A percentile compares a stretch with the other conserved stretches of the same genome.
Evolutionary conservation across 2,329 filamentous ascomycete species (phyloP).

Genomic region (Phoma herbarum): DNA sequence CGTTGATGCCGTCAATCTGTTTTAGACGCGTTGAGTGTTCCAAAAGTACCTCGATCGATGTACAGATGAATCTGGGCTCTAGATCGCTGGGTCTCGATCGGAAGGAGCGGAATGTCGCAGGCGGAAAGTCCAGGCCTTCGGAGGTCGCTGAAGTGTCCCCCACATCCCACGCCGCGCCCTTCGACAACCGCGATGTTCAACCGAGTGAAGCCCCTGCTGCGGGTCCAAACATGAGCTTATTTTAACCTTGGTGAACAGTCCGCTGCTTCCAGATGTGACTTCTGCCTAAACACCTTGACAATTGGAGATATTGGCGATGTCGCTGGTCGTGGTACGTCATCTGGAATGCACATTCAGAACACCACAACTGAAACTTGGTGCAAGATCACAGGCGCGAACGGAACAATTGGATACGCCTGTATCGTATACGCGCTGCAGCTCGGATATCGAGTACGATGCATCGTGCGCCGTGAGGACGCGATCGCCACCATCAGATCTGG

Average conservation of each 20-base stretch:
- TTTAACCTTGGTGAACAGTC: not conserved
- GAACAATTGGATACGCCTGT: conserved; percentile 47
- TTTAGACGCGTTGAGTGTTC: not conserved
- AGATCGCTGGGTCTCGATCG: conserved; percentile 18
- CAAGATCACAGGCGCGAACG: conserved; percentile 49
- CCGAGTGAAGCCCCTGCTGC: conserved; percentile 8
- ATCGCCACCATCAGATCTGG: conserved; percentile 36
- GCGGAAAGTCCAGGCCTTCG: conserved; percentile 13
- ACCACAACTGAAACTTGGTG: conserved; percentile 5
- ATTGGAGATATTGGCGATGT: conserved; percentile 6
- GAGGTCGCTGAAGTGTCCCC: not conserved
- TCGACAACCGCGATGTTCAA: conserved; percentile 4
- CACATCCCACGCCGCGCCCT: conserved; percentile 6
- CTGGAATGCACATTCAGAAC: not conserved
- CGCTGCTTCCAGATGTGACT: not conserved
- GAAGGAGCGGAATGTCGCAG: not conserved
- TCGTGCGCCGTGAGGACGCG: conserved; percentile 42
- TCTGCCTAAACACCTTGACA: not conserved
- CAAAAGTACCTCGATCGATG: conserved; percentile 14
- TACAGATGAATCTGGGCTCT: not conserved
- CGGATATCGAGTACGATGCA: conserved; percentile 46
- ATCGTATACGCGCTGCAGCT: conserved; percentile 37
- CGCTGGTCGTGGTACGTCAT: conserved; percentile 38
- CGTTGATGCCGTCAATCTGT: conserved; percentile 13
- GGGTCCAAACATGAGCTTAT: conserved; percentile 4